A percentile compares a stretch with the other conserved stretches of the same genome.
Evolutionary conservation across 805 yeast genomes (phyloP).

Genomic region (Lachancea sp.): DNA sequence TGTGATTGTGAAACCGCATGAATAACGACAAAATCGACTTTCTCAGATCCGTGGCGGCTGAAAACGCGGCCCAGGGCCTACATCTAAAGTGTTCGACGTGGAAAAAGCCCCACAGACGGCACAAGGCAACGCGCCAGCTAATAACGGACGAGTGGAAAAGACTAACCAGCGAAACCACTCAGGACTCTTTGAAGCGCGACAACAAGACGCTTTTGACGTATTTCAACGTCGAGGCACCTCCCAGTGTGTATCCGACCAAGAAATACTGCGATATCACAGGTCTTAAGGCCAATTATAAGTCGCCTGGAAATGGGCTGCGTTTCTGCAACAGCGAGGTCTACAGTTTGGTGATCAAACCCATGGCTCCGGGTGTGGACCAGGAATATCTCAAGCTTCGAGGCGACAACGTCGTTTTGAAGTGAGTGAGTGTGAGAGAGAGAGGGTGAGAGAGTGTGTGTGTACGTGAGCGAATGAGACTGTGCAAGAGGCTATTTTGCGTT

Average conservation of each 20-base stretch:
- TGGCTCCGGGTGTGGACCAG: conserved; percentile 91
- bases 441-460: no score
- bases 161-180: conserved; percentile 31
- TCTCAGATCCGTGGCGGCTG: conserved; percentile 22
- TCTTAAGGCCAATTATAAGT: conserved; percentile 64
- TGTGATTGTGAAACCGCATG: no score
- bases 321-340: conserved; percentile 81
- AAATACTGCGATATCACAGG: conserved; percentile 95
- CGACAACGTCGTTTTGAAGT: conserved; percentile 78
- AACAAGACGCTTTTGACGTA: conserved; percentile 44
- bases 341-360: conserved; percentile 59
- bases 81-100: conserved; percentile 55
- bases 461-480: no score
- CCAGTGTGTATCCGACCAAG: conserved; percentile 72
- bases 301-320: conserved; percentile 68
- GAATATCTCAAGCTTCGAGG: conserved; percentile 81
- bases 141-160: conserved; percentile 74
- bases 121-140: conserved; percentile 69
- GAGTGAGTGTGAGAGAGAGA: neutral
- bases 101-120: conserved; percentile 51
- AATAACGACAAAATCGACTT: conserved; percentile 22
- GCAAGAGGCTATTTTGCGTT: no score
- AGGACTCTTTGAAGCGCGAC: conserved; percentile 1
- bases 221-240: conserved; percentile 74
- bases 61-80: conserved; percentile 22